phyloP scores from a whole-genome alignment of 1,284 basidiomycete genomes.

The Stereum hirsutum region DNA sequence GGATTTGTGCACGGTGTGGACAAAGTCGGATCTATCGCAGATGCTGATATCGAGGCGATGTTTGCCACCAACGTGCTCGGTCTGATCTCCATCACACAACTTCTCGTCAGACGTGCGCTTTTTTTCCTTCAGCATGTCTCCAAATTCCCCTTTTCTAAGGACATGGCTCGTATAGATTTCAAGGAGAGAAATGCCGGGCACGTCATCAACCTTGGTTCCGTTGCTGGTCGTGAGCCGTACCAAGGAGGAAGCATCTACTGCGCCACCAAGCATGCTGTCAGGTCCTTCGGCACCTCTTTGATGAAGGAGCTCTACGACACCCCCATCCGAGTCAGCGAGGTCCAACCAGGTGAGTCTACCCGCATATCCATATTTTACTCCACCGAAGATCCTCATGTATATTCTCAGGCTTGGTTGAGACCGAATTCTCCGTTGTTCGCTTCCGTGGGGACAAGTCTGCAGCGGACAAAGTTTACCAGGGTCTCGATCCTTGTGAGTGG shows the following conservation, averaged over 20 bases:
- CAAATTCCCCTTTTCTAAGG: conserved; percentile 1
- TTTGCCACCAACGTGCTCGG: conserved; percentile 91
- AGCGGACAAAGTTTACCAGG: conserved; percentile 87
- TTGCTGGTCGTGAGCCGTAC: conserved; percentile 90
- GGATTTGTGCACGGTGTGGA: conserved; percentile 84
- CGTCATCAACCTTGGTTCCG: conserved; percentile 92
- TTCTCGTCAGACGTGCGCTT: conserved; percentile 57
- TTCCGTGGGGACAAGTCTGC: conserved; percentile 77
- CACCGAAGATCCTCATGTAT: neutral
- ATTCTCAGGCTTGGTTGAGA: conserved; percentile 77
- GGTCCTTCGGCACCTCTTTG: conserved; percentile 80
- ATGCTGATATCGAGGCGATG: conserved; percentile 79
- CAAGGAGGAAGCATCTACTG: conserved; percentile 79
- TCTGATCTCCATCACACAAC: conserved; percentile 76
- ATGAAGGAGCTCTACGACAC: conserved; percentile 87
- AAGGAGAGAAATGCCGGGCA: conserved; percentile 84
- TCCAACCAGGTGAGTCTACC: conserved; percentile 70
- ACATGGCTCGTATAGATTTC: conserved; percentile 52
- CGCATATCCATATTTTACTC: neutral
- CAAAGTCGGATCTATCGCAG: conserved; percentile 69
- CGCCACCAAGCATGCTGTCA: conserved; percentile 85
- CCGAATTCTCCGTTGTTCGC: conserved; percentile 85
- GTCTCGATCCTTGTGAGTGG: conserved; percentile 66
- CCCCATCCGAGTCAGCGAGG: conserved; percentile 84
- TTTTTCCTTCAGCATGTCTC: neutral